Conservation (phyloP, 345 rosid species). For the Rhizophora apiculata region DNA sequence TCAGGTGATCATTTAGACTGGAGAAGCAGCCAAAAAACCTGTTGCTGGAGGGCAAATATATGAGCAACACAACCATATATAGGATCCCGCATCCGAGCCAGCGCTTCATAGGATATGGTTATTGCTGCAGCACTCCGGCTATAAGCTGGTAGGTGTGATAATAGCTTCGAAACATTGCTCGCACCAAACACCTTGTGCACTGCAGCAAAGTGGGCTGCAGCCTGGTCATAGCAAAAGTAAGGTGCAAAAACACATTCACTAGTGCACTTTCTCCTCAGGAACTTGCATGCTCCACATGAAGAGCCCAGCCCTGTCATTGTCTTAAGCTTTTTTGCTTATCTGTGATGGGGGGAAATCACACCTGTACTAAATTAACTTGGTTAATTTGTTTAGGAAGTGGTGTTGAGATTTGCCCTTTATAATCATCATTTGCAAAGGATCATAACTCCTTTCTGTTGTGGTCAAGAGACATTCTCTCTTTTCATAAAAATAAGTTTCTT, state of each 20-base stretch:
- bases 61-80: slow-evolving; percentile 64
- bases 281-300: slow-evolving; percentile 87
- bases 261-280: slow-evolving; percentile 68
- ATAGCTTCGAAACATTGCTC: slow-evolving; percentile 66
- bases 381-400: slow-evolving; percentile 20
- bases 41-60: slow-evolving; percentile 65
- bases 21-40: slow-evolving; percentile 36
- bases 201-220: slow-evolving; percentile 59
- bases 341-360: slow-evolving; percentile 22
- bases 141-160: slow-evolving; percentile 50
- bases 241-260: slow-evolving; percentile 70
- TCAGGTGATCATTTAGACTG: neutral
- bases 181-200: slow-evolving; percentile 83
- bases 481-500: slow-evolving; percentile 34
- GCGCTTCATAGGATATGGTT: slow-evolving; percentile 65
- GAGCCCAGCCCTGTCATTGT: slow-evolving; percentile 70
- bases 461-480: slow-evolving; percentile 38
- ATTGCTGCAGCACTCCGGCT: slow-evolving; percentile 55
- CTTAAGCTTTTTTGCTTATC: slow-evolving; percentile 28
- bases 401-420: slow-evolving; percentile 38
- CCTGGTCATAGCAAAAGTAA: slow-evolving; percentile 65
- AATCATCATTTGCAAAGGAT: slow-evolving; percentile 29
- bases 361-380: slow-evolving; percentile 19
- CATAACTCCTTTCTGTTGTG: slow-evolving; percentile 21
- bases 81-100: slow-evolving; percentile 60